Percentiles rank a stretch among this genome's conserved stretches.
These are phyloP conservation scores for Mycena filopes DNA, from an alignment of 768 basidiomycete genomes.

Conservation along the genomic window DNA sequence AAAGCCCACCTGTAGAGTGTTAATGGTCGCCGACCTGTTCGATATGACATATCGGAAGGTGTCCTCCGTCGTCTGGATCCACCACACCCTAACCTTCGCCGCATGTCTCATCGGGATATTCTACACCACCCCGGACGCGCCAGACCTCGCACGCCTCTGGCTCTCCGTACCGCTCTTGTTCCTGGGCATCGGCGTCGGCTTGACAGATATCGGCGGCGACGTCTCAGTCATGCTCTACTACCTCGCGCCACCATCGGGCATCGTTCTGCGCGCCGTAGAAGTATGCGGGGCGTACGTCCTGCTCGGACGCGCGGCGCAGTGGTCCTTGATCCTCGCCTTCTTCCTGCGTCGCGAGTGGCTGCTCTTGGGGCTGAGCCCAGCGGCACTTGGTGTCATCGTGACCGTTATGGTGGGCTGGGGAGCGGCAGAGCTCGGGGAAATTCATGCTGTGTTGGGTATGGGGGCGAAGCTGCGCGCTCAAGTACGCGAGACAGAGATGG, in stretches of 20 bases:
- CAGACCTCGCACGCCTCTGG: constrained; percentile 10
- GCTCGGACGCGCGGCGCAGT: constrained; percentile 7
- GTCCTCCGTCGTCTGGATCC: constrained; percentile 17
- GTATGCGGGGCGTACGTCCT: constrained; percentile 13
- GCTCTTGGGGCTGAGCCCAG: not conserved
- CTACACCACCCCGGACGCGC: constrained; percentile 5
- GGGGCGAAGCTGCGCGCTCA: constrained; percentile 5
- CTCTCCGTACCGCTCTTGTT: constrained; percentile 3
- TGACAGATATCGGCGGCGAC: constrained; percentile 20
- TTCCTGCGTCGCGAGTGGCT: constrained; percentile 14
- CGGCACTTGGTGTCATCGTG: not conserved
- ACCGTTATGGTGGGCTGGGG: constrained; percentile 9
- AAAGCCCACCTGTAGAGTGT: not conserved
- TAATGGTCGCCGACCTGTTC: constrained; percentile 11
- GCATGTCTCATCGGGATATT: constrained; percentile 1
- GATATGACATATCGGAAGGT: constrained; percentile 24
- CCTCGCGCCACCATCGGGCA: constrained; percentile 2
- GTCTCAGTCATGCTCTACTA: constrained; percentile 20
- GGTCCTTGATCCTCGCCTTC: constrained; percentile 14
- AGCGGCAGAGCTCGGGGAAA: constrained; percentile 15
- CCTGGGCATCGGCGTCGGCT: constrained; percentile 18
- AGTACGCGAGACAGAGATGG: too few species aligned
- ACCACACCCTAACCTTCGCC: constrained; percentile 11
- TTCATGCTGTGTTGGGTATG: constrained; percentile 11
- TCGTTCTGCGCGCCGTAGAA: not conserved